These are phyloP conservation scores for Penicillium psychrofluorescens DNA, from an alignment of 495 filamentous ascomycete genomes.

Conservation along the genomic window DNA sequence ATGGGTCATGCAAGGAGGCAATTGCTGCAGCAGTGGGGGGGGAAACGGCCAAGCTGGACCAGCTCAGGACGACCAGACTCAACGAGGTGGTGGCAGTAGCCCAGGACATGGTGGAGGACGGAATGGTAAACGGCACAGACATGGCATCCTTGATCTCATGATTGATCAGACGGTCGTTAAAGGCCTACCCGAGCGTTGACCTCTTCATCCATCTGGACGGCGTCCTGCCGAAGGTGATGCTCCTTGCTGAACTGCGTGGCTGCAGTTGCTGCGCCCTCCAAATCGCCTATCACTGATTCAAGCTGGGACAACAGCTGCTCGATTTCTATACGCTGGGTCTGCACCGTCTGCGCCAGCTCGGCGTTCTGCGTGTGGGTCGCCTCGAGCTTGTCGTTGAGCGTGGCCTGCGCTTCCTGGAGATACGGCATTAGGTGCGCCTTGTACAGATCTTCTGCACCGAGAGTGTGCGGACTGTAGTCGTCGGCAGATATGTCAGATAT, in stretches of 20 bases:
- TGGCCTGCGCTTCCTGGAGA: constrained; percentile 50
- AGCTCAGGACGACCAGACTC: constrained; percentile 22
- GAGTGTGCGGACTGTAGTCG: constrained; percentile 59
- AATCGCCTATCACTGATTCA: constrained; percentile 60
- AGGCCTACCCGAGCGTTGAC: constrained; percentile 22
- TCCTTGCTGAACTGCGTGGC: constrained; percentile 33
- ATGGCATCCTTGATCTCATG: constrained; percentile 32
- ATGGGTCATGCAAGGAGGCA: constrained; percentile 38
- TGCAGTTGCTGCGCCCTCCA: constrained; percentile 55
- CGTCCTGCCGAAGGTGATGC: constrained; percentile 34
- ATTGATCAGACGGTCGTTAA: constrained; percentile 9
- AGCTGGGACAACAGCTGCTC: constrained; percentile 56
- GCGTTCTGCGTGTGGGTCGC: constrained; percentile 58
- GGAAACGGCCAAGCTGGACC: constrained; percentile 30
- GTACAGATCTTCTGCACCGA: constrained; percentile 60
- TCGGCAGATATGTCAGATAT: constrained; percentile 1
- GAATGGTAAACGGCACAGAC: constrained; percentile 29
- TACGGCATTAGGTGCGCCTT: constrained; percentile 65
- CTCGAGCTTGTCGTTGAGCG: constrained; percentile 55
- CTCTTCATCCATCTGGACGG: constrained; percentile 37
- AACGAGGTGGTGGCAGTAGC: constrained; percentile 29
- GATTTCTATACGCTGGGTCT: constrained; percentile 66
- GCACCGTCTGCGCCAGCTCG: constrained; percentile 52
- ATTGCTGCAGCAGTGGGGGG: constrained; percentile 38
- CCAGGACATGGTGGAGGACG: constrained; percentile 45